Base-by-base conservation (phyloP, 371 early-diverging fungal genomes). In the Rhizopus stolonifer region DNA sequence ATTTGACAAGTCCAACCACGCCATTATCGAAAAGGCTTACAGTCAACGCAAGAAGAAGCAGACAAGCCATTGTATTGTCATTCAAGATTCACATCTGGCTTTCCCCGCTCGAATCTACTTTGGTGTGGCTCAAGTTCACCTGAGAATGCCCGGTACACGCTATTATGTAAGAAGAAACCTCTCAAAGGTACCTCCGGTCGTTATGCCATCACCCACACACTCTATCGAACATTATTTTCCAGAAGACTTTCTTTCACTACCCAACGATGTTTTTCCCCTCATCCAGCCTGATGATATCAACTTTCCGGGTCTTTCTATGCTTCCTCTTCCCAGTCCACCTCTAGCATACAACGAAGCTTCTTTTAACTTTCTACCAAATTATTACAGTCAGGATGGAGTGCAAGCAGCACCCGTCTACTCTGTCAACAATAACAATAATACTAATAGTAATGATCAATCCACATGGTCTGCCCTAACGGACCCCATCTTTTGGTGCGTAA, bases 121-220 rank as follows among this genome's bases (percentile, higher is more conserved):
- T 49, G 72, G 77, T 4, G 70, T 77, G 4, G 72, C 49, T 22
- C 66, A 64, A 32, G 57, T 65, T 8, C 77, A 77, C 47, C 55
- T 77, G 13, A 65, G 77, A 4, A 77, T 77, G 77, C 74, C 77
- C 11, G 77, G 77, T 13, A 77, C 77, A n/a, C 63, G 77, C 2
- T 77, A 77, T 43, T 66, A 71, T 48, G 77, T 77, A 4, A 50
- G 50, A 19, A 60, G 74, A 39, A 17, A 54, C 3, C 40, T 61
- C 2, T 19, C 58, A 7, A 46, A 31, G 38, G 24, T 29, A 6
- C n/a, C 36, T n/a, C 10, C n/a, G 36, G 36, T 1, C n/a, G n/a
- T n/a, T n/a, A n/a, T n/a, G n/a, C 15, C 36, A 14, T 11, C 36
- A 2, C 15, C 13, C 15, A 15, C 36, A 11, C 6, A n/a, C n/a